Percentiles rank a stretch among this genome's conserved stretches.
Conservation (phyloP, 2,329 filamentous ascomycete genomes). For the Hyphodiscus sp. region DNA sequence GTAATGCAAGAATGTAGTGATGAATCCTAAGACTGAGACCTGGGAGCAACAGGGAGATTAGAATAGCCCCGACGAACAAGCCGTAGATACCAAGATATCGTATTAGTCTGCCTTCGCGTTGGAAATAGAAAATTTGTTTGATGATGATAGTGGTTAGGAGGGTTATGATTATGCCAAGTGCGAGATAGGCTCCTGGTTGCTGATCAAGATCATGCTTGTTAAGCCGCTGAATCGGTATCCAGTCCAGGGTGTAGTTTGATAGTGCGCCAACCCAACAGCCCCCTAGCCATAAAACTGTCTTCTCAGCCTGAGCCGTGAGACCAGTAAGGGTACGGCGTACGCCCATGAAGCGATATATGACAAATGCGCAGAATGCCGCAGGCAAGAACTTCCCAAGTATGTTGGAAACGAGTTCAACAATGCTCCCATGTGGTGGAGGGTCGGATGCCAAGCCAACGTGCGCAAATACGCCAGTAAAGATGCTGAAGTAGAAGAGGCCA, state of each 20-base stretch:
- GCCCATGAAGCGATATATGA: slow-evolving; percentile 79
- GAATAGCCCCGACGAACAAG: slow-evolving; percentile 57
- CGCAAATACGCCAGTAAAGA: slow-evolving; percentile 78
- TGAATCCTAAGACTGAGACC: slow-evolving; percentile 81
- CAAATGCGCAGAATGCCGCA: slow-evolving; percentile 79
- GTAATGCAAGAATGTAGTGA: slow-evolving; percentile 84
- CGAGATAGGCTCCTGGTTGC: slow-evolving; percentile 82
- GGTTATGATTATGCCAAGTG: slow-evolving; percentile 71
- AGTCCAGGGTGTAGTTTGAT: slow-evolving; percentile 91
- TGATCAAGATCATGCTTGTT: slow-evolving; percentile 82
- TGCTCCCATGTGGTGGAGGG: slow-evolving; percentile 62
- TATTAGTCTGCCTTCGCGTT: slow-evolving; percentile 74
- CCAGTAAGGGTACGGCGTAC: slow-evolving; percentile 64
- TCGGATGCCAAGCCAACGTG: slow-evolving; percentile 88
- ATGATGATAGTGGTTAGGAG: slow-evolving; percentile 61
- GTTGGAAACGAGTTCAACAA: slow-evolving; percentile 68
- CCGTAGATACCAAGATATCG: slow-evolving; percentile 73
- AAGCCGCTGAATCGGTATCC: slow-evolving; percentile 89
- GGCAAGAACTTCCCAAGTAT: slow-evolving; percentile 79
- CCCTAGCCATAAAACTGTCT: slow-evolving; percentile 84
- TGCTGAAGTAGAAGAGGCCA: slow-evolving; percentile 74
- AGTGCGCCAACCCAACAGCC: slow-evolving; percentile 85
- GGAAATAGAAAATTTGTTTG: slow-evolving; percentile 78
- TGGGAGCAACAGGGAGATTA: slow-evolving; percentile 66
- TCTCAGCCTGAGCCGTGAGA: slow-evolving; percentile 79